Conservation (phyloP, 345 rosid genomes). For the Populus alba region DNA sequence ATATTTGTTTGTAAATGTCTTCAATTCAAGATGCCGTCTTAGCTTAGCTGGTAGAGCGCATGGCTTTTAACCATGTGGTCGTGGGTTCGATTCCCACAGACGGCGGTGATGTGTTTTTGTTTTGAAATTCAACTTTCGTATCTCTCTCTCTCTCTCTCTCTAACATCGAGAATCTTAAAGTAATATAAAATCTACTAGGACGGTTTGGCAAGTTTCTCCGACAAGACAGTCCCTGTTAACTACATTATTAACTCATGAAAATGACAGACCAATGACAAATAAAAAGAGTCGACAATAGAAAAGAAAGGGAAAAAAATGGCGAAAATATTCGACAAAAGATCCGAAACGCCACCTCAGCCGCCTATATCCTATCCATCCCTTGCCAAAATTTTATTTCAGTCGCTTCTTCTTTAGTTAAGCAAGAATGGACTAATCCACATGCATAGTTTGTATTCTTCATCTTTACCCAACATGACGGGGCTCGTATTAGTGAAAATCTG, state of each 20-base stretch:
- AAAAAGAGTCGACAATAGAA: not conserved
- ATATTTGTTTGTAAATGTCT: no score
- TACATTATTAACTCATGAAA: not conserved
- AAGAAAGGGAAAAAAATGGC: no score
- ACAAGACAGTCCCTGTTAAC: constrained; percentile 1
- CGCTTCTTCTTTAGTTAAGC: not conserved
- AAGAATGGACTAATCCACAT: not conserved
- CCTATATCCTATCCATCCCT: not conserved
- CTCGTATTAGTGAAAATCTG: not conserved
- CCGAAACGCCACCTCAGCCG: constrained; percentile 15
- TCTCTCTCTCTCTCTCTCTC: not conserved
- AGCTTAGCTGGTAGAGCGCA: constrained; percentile 76
- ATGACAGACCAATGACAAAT: not conserved
- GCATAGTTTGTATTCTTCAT: not conserved
- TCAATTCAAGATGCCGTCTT: constrained; percentile 33
- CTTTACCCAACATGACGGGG: not conserved
- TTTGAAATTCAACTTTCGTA: no score
- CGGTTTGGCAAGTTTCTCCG: constrained; percentile 6
- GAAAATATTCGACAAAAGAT: not conserved
- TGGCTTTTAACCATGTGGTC: constrained; percentile 75
- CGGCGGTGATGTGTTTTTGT: constrained; percentile 7
- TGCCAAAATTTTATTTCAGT: not conserved
- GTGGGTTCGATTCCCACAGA: constrained; percentile 71
- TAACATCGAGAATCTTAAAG: not conserved
- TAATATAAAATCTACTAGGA: not conserved